These are phyloP conservation scores for Curvularia verruculosa DNA, from an alignment of 2,329 filamentous ascomycete genomes.

Conservation along the genomic window DNA sequence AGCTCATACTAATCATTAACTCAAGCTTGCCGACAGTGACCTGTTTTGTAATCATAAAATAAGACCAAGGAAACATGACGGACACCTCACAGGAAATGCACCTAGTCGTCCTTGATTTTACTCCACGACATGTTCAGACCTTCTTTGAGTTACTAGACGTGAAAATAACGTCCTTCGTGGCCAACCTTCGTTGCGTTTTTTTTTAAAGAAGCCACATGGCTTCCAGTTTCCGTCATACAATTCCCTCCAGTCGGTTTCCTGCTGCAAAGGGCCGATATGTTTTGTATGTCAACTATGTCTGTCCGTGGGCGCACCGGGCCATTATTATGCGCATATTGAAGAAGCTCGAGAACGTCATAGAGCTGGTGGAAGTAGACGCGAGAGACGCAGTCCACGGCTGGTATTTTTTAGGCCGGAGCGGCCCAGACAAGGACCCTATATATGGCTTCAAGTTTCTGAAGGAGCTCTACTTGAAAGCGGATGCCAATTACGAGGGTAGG, in stretches of 20 bases:
- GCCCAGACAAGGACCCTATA: conserved; percentile 37
- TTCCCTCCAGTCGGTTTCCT: conserved; percentile 63
- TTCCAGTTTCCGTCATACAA: conserved; percentile 61
- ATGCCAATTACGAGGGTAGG: conserved; percentile 60
- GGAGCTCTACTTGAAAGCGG: conserved; percentile 73
- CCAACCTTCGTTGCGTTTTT: conserved; percentile 31
- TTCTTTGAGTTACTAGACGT: neutral
- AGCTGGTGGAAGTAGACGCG: conserved; percentile 54
- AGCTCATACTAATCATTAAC: conserved; percentile 22
- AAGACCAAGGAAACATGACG: conserved; percentile 7
- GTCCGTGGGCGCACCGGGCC: conserved; percentile 66
- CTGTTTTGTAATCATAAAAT: conserved; percentile 41
- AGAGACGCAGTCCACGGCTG: conserved; percentile 39
- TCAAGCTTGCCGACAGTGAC: conserved; percentile 16
- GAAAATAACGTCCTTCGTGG: conserved; percentile 5
- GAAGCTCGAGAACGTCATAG: conserved; percentile 57
- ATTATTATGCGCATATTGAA: conserved; percentile 58
- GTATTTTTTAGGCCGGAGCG: conserved; percentile 40
- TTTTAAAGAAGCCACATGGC: conserved; percentile 58
- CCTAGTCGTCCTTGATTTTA: conserved; percentile 4
- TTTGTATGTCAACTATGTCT: conserved; percentile 65
- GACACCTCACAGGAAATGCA: conserved; percentile 2
- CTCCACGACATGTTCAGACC: conserved; percentile 9
- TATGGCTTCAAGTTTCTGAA: conserved; percentile 51
- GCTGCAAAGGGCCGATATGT: conserved; percentile 66